phyloP scores from a whole-genome alignment of 768 basidiomycete genomes.

The Pholiota microspora region DNA sequence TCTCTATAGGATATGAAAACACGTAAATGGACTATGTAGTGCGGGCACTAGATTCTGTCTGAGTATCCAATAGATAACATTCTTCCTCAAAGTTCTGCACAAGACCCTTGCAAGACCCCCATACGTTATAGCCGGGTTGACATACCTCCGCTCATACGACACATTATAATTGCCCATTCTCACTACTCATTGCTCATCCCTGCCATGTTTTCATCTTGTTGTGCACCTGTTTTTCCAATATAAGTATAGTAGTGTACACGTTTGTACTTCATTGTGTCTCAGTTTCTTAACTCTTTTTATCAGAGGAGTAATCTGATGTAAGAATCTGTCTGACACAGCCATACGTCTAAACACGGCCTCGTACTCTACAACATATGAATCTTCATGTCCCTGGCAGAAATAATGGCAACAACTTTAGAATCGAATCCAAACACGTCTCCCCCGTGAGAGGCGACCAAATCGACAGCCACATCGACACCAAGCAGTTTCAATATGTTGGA shows the following conservation, averaged over 20 bases:
- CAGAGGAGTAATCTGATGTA: not conserved
- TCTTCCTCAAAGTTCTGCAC: too few species aligned
- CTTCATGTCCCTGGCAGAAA: constrained; percentile 42
- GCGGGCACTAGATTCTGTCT: not conserved
- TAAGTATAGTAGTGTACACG: too few species aligned
- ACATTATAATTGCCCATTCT: not conserved
- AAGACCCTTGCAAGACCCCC: too few species aligned
- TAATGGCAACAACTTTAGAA: constrained; percentile 49
- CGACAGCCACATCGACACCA: constrained; percentile 38
- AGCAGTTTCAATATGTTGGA: constrained; percentile 41
- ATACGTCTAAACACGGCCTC: not conserved
- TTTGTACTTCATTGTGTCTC: too few species aligned
- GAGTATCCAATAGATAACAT: not conserved
- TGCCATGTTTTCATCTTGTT: not conserved
- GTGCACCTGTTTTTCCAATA: too few species aligned
- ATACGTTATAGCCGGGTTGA: too few species aligned
- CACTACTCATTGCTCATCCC: not conserved
- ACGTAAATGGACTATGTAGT: not conserved
- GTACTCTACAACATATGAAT: constrained; percentile 34
- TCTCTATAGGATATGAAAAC: not conserved
- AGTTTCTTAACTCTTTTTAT: too few species aligned
- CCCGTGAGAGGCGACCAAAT: constrained; percentile 56
- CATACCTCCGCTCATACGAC: too few species aligned
- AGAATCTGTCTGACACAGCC: not conserved
- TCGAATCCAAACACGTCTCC: constrained; percentile 49